Base-by-base conservation (phyloP, 176 grass and related monocot species). In the Tuctoria greenei region DNA sequence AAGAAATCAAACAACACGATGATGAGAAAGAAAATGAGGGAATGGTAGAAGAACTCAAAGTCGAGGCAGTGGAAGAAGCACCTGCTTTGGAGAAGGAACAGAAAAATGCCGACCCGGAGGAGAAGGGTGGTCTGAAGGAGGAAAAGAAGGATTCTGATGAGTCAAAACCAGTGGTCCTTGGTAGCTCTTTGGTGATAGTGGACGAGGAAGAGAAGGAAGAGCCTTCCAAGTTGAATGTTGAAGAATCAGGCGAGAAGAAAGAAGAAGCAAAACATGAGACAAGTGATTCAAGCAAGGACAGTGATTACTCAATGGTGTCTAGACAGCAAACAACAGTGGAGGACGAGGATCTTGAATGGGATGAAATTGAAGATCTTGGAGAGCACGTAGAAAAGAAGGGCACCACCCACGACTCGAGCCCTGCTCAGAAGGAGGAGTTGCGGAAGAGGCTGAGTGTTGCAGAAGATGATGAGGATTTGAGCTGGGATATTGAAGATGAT, bases 401-500 rank as follows among this genome's bases (percentile, higher is more conserved):
- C 14, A 64, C 57, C 9, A 27, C 71, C 17, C 52, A 78, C 2
- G 80, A 35, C 47, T 68, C 66, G n/a, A 94, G 57, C 61, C 45
- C 89, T 54, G 74, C 77, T 80, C 51, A 76, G 4, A 90, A 84
- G 65, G 86, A 81, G 83, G 91, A 98, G 66, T 23, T 98, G 46
- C 84, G 79, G 36, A 98, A 86, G 79, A 90, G 79, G 75, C 67
- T 94, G 57, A 92, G 81, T 80, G 88, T 75, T 44, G 81, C 84
- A 5, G 95, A 93, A 69, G 94, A 98, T 37, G 95, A 90, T 1
- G 95, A 98, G 76, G 95, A 98, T 86, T 89, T 98, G 79, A 94
- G 81, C 82, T 98, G 95, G 95, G 95, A 98, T 81, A 94, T 98
- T 35, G 95, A 98, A 71, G 95, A 98, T 47, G 95, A 97, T 18